Base-by-base conservation (phyloP, 2,329 filamentous ascomycete species). In the Stemphylium beticola region DNA sequence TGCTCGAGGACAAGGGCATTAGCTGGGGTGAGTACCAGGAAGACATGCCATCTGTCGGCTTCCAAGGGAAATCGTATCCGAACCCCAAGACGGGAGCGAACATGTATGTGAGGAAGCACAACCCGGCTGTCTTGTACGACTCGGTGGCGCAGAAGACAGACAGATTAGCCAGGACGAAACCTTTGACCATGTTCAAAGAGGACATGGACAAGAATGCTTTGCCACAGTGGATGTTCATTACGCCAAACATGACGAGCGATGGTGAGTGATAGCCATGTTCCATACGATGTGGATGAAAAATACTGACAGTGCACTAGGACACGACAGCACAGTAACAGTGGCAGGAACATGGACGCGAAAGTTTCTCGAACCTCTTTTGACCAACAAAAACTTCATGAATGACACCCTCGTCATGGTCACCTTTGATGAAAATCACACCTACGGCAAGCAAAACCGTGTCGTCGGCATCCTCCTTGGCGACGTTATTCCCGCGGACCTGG, bases 51-150 rank as follows among this genome's bases (percentile, higher is more conserved):
- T 92, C 86, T 71, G 53, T 85, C 2, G 91, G 91, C 11, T 93
- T 85, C 75, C 82, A 90, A 72, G 90, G 89, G 1, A 64, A 72
- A 62, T 40, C 65, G 3, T 78, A 76, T 0, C 91, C 79, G 71
- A 80, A 85, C 51, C 91, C 92, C 74, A 58, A 84, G 62, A 90
- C 83, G 2, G 83, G 84, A 26, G 81, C 83, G 43, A 90, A 92
- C 66, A 85, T 88, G 77, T 95, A 95, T 71, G 90, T 93, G 7
- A 87, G 91, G 69, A 93, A 95, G 78, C 91, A 95, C 78, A 92
- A 93, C 70, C 81, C 78, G 39, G 77, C 81, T 14, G 78, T 93
- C 52, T 79, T 88, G 49, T 91, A 85, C 75, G 83, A 92, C 71
- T 85, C 83, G 32, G 81, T 90, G 46, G 82, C 87, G 53, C 78